Base-by-base conservation (phyloP, 164 flowering plant species). In the Macadamia integrifolia region DNA sequence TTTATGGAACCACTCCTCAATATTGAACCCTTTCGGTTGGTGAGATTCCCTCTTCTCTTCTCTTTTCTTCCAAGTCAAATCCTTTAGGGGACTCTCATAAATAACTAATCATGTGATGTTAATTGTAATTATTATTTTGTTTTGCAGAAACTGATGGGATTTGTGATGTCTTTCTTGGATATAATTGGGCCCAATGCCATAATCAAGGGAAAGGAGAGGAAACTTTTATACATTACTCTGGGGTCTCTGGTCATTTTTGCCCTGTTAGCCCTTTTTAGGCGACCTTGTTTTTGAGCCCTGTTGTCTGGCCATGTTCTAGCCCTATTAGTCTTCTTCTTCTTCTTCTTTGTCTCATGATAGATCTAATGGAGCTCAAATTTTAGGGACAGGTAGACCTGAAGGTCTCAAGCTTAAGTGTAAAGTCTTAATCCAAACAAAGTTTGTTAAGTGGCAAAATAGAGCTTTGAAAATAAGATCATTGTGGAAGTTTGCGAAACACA, bases 11-110 rank as follows among this genome's bases (percentile, higher is more conserved):
- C 78, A 29, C 62, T 75, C 58, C 62, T 84, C 66, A 81, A 82
- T 44, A 61, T 82, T 10, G 81, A 78, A 31, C 89, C 86, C 10
- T 52, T 81, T 0, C 73, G 82, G 72, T 43, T 82, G 81, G 89
- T 86, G 66, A 55, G 72, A 15, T 61, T 23, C 10, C 1, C 18
- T 60, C 18, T 61, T 23, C 10, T 6, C 18, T 60, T 17, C 0
- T 23, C 30, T 40, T 61, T 40, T 23, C 6, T 59, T 17, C 30
- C 44, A 35, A 53, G 55, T 11, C 50, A 46, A 8, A 1, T 46
- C 12, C 9, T 46, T 46, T 6, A 9, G 14, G 9, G 9, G 9
- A 15, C 23, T 10, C 5, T 17, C 17, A 40, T 18, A 12, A 12
- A 3, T 55, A 57, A 69, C 40, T 53, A 42, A 6, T 44, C 40